These are phyloP conservation scores for Waitea zeae DNA, from an alignment of 1,284 basidiomycete species.

Conservation along the genomic window DNA sequence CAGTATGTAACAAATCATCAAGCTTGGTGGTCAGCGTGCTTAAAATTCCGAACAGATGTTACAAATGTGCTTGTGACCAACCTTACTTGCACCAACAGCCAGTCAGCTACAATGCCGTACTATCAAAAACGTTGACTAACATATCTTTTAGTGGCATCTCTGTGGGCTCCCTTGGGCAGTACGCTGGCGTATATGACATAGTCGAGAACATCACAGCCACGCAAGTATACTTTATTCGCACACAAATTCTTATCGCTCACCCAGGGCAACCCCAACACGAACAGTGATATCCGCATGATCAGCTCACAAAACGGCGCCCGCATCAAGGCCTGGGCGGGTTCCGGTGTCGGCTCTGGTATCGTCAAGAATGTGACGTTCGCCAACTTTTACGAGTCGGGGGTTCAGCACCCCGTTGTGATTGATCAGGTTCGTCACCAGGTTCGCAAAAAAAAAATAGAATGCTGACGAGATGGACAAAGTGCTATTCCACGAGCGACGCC, in stretches of 20 bases:
- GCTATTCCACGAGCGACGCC: constrained; percentile 16
- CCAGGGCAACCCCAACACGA: too few species aligned
- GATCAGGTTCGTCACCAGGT: constrained; percentile 13
- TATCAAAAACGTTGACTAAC: not conserved
- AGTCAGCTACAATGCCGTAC: constrained; percentile 12
- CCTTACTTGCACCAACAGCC: constrained; percentile 24
- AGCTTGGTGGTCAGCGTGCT: not conserved
- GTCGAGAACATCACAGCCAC: constrained; percentile 24
- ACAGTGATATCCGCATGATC: constrained; percentile 26
- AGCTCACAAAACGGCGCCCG: constrained; percentile 31
- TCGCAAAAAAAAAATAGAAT: not conserved
- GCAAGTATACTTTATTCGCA: constrained; percentile 8
- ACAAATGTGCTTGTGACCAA: constrained; percentile 25
- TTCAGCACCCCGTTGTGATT: constrained; percentile 25
- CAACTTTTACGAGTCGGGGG: constrained; percentile 19
- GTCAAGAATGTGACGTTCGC: constrained; percentile 22
- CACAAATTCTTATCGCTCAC: not conserved
- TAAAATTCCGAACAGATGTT: constrained; percentile 11
- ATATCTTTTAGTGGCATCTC: constrained; percentile 19
- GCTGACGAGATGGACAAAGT: constrained; percentile 12
- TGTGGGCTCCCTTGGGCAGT: constrained; percentile 29
- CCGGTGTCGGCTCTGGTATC: constrained; percentile 15
- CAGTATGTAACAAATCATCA: constrained; percentile 14
- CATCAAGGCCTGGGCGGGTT: constrained; percentile 27
- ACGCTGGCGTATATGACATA: constrained; percentile 28